These are phyloP conservation scores for Suillus luteus DNA, from an alignment of 768 basidiomycete species.

Conservation along the genomic window DNA sequence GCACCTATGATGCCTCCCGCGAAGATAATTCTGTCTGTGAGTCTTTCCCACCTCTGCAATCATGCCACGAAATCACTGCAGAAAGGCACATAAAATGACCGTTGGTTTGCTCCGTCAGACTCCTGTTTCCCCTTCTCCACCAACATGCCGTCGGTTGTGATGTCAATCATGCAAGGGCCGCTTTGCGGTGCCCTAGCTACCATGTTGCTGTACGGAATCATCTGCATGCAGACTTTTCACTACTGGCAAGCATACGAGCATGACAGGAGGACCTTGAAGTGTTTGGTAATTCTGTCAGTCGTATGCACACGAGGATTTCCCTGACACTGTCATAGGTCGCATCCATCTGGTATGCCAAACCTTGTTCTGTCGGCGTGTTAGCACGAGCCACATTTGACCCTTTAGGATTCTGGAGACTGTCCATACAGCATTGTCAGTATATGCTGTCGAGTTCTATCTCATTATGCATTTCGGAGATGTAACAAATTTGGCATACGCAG, in stretches of 20 bases:
- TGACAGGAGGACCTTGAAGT: constrained; percentile 15
- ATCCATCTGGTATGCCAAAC: constrained; percentile 18
- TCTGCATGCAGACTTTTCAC: constrained; percentile 22
- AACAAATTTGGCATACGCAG: not conserved
- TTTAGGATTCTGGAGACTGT: constrained; percentile 19
- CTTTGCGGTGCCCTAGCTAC: constrained; percentile 17
- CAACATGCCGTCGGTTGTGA: constrained; percentile 13
- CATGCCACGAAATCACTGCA: not conserved
- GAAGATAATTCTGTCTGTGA: not conserved
- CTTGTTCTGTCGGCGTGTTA: not conserved
- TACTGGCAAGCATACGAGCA: constrained; percentile 13
- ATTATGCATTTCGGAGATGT: constrained; percentile 18
- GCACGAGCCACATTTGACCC: not conserved
- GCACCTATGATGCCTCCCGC: not conserved
- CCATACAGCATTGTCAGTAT: constrained; percentile 18
- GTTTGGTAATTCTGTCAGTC: constrained; percentile 3
- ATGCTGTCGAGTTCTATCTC: constrained; percentile 19
- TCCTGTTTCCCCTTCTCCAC: not conserved
- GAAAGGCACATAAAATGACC: not conserved
- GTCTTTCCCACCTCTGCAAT: not conserved
- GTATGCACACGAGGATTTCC: not conserved
- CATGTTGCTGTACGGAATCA: constrained; percentile 17
- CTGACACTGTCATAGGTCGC: constrained; percentile 12
- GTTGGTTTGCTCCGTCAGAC: not conserved
- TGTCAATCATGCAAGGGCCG: constrained; percentile 19